These are phyloP conservation scores for Puccinia brachypodii DNA, from an alignment of 1,284 basidiomycete genomes.

Conservation along the genomic window DNA sequence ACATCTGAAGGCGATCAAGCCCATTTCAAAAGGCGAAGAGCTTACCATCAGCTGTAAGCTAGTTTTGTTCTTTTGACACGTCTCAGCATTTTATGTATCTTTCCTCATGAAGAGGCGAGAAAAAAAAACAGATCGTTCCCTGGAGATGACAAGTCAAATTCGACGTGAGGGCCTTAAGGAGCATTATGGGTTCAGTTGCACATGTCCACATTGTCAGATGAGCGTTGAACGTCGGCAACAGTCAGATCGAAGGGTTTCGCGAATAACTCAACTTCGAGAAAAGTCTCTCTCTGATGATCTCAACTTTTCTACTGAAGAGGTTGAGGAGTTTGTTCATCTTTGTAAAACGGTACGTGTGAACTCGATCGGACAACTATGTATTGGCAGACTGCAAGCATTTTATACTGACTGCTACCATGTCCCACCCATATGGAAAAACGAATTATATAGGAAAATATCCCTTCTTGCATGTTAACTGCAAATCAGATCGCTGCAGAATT, in stretches of 20 bases:
- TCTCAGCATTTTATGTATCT: neutral
- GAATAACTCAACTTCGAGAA: neutral
- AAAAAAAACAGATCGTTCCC: neutral
- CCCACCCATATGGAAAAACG: neutral
- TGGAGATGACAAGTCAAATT: neutral
- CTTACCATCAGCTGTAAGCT: slow-evolving; percentile 21
- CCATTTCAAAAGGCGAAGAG: slow-evolving; percentile 21
- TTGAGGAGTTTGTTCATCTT: neutral
- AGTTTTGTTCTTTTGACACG: neutral
- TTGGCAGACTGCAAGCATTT: too few species aligned
- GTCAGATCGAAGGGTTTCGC: slow-evolving; percentile 12
- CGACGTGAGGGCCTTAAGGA: neutral
- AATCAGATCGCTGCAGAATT: neutral
- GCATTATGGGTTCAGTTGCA: neutral
- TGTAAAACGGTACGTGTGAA: neutral
- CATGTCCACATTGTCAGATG: slow-evolving; percentile 23
- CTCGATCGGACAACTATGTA: too few species aligned
- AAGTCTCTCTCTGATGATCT: neutral
- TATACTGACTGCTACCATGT: too few species aligned
- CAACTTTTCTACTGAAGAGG: neutral
- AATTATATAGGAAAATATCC: slow-evolving; percentile 7
- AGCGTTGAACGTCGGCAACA: neutral
- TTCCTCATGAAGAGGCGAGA: neutral
- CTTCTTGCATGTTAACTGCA: neutral
- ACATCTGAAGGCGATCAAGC: neutral